Evolutionary conservation across 2,329 filamentous ascomycete species (phyloP).

Genomic region (Colletotrichum camelliae): DNA sequence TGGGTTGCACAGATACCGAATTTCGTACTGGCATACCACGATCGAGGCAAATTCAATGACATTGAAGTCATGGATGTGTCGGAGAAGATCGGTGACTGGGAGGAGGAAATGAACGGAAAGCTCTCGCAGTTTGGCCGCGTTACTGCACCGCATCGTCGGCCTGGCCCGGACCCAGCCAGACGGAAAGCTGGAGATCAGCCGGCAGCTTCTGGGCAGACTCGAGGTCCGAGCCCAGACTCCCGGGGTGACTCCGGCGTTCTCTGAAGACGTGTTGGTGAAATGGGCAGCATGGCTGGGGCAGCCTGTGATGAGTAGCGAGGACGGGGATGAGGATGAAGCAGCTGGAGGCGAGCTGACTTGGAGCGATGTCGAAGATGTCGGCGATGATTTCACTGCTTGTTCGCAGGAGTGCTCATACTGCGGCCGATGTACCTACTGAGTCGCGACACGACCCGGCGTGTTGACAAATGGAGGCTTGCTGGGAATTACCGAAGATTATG

Average conservation of each 20-base stretch:
- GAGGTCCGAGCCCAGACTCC: not conserved
- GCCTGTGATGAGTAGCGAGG: not conserved
- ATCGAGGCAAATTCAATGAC: conserved; percentile 33
- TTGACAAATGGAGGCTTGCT: not conserved
- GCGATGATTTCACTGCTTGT: conserved; percentile 16
- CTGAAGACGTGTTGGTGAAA: not conserved
- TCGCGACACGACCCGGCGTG: too few relatives aligned
- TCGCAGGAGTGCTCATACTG: conserved; percentile 20
- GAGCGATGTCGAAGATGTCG: not conserved
- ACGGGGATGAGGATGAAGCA: not conserved
- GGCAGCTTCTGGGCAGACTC: not conserved
- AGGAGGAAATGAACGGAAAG: conserved; percentile 31
- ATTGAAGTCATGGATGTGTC: conserved; percentile 36
- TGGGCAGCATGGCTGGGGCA: not conserved
- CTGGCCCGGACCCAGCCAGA: not conserved
- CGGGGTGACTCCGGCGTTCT: not conserved
- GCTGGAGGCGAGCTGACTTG: not conserved
- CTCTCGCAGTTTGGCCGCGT: conserved; percentile 35
- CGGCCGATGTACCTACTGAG: conserved; percentile 17
- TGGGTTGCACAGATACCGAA: conserved; percentile 45
- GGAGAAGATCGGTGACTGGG: conserved; percentile 33
- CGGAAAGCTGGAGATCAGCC: conserved; percentile 6
- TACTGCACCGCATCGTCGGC: conserved; percentile 20
- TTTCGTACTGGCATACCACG: conserved; percentile 43
- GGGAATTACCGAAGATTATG: not conserved